A percentile compares a stretch with the other conserved stretches of the same genome.
phyloP scores from a whole-genome alignment of 768 basidiomycete species.

The Coprinellus aureogranulatus region DNA sequence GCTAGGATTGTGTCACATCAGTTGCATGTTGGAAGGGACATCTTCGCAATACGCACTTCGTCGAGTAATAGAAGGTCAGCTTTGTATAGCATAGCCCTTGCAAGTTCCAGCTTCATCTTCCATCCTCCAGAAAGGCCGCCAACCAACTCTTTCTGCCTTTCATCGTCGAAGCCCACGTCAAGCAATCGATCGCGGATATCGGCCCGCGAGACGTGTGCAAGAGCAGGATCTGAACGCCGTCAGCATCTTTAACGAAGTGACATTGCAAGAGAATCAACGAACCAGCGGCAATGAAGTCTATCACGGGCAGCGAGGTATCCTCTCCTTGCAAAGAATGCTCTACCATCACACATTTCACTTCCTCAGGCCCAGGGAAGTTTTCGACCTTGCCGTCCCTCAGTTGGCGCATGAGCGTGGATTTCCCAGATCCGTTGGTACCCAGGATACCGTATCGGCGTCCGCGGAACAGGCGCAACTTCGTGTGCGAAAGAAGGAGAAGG shows the following conservation, averaged over 20 bases:
- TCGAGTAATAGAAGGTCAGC: conserved; percentile 83
- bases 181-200: conserved; percentile 77
- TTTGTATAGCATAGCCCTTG: conserved; percentile 94
- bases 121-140: conserved; percentile 94
- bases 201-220: conserved; percentile 57
- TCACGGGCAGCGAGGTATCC: conserved; percentile 74
- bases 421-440: conserved; percentile 94
- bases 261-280: conserved; percentile 17
- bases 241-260: background rate
- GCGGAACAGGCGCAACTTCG: conserved; percentile 81
- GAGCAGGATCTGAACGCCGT: conserved; percentile 56
- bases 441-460: conserved; percentile 94
- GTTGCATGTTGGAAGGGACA: conserved; percentile 2
- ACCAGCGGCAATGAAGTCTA: conserved; percentile 91
- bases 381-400: conserved; percentile 93
- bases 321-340: conserved; percentile 96
- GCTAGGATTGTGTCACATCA: conserved; percentile 40
- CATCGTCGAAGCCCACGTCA: conserved; percentile 90
- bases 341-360: conserved; percentile 92
- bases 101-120: conserved; percentile 99
- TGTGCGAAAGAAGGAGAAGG: conserved; percentile 90
- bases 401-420: conserved; percentile 94
- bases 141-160: conserved; percentile 78
- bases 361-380: conserved; percentile 87
- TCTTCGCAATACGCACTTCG: conserved; percentile 50